A percentile compares a stretch with the other conserved stretches of the same genome.
These are phyloP conservation scores for Scenedesmus sp. DNA, from an alignment of 163 green algal species.

Conservation along the genomic window DNA sequence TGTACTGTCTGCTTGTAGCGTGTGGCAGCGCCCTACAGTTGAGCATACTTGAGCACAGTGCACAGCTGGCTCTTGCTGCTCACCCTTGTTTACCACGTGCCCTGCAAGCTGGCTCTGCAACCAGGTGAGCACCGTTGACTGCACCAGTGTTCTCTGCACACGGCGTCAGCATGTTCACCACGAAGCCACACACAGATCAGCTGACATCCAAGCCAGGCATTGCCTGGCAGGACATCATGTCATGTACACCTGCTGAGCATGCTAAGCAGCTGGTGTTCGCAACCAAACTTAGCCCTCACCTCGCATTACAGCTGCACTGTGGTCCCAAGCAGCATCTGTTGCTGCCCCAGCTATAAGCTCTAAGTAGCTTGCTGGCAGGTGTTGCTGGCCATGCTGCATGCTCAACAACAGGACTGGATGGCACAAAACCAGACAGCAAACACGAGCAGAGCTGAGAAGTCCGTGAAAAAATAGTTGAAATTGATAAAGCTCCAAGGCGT, in stretches of 20 bases:
- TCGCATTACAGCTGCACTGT: not conserved
- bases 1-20: not conserved
- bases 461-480: not conserved
- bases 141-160: not conserved
- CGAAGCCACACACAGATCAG: not conserved
- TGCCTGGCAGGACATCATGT: not conserved
- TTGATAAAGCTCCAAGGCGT: too few species aligned
- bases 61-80: not conserved
- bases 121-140: not conserved
- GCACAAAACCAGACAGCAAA: not conserved
- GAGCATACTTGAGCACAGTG: not conserved
- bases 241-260: not conserved
- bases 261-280: not conserved
- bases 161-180: not conserved
- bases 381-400: not conserved
- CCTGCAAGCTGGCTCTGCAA: not conserved
- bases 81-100: not conserved
- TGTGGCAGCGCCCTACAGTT: not conserved
- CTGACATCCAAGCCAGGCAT: not conserved
- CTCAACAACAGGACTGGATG: not conserved
- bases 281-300: not conserved
- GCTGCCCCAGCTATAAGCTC: slow-evolving; percentile 7
- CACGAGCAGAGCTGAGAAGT: not conserved
- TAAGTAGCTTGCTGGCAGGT: slow-evolving; percentile 31
- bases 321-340: not conserved